Evolutionary conservation across 441 rosid species (phyloP).

Genomic region (Arabidopsis lyrata): DNA sequence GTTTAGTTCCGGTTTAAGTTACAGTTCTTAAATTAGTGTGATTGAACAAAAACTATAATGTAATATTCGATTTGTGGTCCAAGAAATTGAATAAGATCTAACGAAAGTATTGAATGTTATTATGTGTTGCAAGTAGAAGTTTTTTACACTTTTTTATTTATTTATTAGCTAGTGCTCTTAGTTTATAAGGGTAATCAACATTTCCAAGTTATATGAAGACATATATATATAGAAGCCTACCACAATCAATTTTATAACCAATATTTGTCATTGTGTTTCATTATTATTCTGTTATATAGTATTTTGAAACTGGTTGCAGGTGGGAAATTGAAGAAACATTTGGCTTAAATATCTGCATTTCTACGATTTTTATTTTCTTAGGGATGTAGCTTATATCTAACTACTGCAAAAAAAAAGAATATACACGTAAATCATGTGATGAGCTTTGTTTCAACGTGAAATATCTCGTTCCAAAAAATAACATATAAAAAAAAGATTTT

Average conservation of each 20-base stretch:
- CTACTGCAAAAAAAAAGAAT: neutral
- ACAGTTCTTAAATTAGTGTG: constrained; percentile 10
- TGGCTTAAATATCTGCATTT: neutral
- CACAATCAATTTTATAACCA: neutral
- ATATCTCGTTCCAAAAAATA: neutral
- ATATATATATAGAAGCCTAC: neutral
- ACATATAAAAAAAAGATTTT: neutral
- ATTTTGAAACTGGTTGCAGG: neutral
- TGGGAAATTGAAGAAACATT: neutral
- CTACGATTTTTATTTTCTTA: neutral
- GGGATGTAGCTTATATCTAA: neutral
- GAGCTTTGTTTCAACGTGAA: neutral
- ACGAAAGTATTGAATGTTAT: constrained; percentile 20
- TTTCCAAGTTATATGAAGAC: neutral
- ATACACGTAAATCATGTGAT: constrained; percentile 1
- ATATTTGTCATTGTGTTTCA: neutral
- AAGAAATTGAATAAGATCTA: neutral
- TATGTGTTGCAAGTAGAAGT: constrained; percentile 9
- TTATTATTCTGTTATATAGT: neutral
- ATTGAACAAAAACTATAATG: neutral
- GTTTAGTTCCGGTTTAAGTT: constrained; percentile 25
- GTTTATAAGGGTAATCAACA: neutral
- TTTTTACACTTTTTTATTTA: too few relatives aligned
- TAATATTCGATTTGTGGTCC: constrained; percentile 16
- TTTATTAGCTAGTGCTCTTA: neutral